These are phyloP conservation scores for Pestalotiopsis fici DNA, from an alignment of 2,329 filamentous ascomycete species.

Conservation along the genomic window DNA sequence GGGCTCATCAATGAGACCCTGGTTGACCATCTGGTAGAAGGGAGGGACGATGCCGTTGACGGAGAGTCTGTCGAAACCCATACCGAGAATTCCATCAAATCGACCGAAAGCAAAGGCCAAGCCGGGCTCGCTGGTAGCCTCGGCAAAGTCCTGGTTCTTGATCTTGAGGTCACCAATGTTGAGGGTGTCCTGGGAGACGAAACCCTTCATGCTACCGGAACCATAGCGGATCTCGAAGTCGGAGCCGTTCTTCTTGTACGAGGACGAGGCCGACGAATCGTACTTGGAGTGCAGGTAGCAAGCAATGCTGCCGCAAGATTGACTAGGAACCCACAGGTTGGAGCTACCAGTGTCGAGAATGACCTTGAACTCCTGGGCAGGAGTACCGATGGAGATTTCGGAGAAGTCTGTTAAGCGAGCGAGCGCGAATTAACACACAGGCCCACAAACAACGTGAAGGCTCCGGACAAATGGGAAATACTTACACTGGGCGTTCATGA, in stretches of 20 bases:
- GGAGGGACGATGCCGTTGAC: constrained; percentile 94
- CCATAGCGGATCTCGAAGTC: constrained; percentile 94
- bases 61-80: constrained; percentile 95
- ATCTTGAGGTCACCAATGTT: constrained; percentile 87
- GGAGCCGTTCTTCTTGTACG: constrained; percentile 92
- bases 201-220: constrained; percentile 90
- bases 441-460: not conserved
- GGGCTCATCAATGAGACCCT: constrained; percentile 85
- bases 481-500: constrained; percentile 97
- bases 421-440: constrained; percentile 5
- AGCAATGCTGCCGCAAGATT: constrained; percentile 89
- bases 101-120: constrained; percentile 96
- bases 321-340: constrained; percentile 97
- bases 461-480: constrained; percentile 15
- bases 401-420: constrained; percentile 75
- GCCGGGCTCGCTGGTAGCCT: constrained; percentile 93
- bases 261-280: constrained; percentile 84
- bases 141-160: constrained; percentile 90
- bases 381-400: constrained; percentile 89
- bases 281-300: constrained; percentile 98
- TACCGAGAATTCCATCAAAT: constrained; percentile 94
- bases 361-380: constrained; percentile 96
- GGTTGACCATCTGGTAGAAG: constrained; percentile 94
- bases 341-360: constrained; percentile 98
- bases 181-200: constrained; percentile 86